phyloP scores from a whole-genome alignment of 257 asterid genomes.

The Lithospermum erythrorhizon region DNA sequence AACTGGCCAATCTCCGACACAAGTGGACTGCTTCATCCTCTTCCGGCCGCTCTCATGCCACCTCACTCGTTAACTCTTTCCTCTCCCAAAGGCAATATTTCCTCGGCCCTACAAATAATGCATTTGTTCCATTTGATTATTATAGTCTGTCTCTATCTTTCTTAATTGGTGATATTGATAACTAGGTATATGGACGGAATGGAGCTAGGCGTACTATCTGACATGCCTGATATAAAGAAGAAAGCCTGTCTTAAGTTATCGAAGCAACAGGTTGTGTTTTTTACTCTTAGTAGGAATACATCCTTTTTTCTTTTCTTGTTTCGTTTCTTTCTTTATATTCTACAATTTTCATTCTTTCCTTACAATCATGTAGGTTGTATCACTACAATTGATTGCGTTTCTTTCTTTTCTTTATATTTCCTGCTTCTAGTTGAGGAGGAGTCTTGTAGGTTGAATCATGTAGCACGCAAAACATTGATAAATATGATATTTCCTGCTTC shows the following conservation, averaged over 20 bases:
- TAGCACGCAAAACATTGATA: neutral
- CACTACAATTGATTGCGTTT: no score
- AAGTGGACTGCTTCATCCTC: slow-evolving; percentile 62
- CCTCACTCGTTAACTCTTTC: slow-evolving; percentile 55
- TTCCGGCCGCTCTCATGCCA: slow-evolving; percentile 61
- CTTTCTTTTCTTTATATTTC: no score
- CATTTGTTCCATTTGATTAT: neutral
- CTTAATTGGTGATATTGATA: neutral
- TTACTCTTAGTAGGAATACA: neutral
- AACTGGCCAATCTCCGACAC: slow-evolving; percentile 40
- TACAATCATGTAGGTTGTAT: no score
- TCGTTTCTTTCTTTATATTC: neutral
- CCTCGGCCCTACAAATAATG: neutral
- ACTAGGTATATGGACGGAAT: slow-evolving; percentile 59
- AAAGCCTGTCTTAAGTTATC: slow-evolving; percentile 55
- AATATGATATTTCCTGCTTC: neutral
- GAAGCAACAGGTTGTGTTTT: slow-evolving; percentile 53
- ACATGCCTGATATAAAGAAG: slow-evolving; percentile 60
- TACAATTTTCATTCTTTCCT: neutral
- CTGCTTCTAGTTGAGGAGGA: no score
- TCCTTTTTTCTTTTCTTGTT: neutral
- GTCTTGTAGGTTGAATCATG: neutral
- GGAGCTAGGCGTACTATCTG: slow-evolving; percentile 69
- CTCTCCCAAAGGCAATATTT: slow-evolving; percentile 52
- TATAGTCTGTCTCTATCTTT: neutral